A percentile compares a stretch with the other conserved stretches of the same genome.
Evolutionary conservation across 345 rosid genomes (phyloP).

Genomic region (Acer yangbiense): DNA sequence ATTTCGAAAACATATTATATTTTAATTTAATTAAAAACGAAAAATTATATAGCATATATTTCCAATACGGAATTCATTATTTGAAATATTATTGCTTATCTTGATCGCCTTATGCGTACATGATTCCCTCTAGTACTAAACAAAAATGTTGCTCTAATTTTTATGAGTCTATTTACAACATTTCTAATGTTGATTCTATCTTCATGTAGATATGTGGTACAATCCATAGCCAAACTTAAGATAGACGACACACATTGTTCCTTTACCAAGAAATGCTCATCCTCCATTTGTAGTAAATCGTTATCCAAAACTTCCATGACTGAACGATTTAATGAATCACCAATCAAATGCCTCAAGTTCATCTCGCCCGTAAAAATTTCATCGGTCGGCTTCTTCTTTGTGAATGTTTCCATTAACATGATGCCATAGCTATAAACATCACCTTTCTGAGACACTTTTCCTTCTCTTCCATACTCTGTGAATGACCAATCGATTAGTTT

Average conservation of each 20-base stretch:
- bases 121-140: background rate
- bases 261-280: background rate
- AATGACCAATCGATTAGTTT: background rate
- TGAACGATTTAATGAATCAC: background rate
- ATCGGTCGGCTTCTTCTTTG: conserved; percentile 6
- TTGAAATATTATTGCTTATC: background rate
- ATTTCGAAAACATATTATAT: no score
- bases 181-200: background rate
- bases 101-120: background rate
- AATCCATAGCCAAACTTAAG: conserved; percentile 5
- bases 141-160: background rate
- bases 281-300: background rate
- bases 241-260: background rate
- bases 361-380: background rate
- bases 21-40: no score
- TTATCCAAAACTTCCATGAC: background rate
- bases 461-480: conserved; percentile 10
- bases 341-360: conserved; percentile 13
- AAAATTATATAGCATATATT: no score
- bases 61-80: no score
- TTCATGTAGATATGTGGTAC: background rate
- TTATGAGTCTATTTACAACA: background rate
- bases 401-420: conserved; percentile 12
- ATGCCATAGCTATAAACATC: conserved; percentile 17
- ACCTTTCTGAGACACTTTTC: background rate